Percentiles rank a stretch among this genome's conserved stretches.
phyloP scores from a whole-genome alignment of 495 filamentous ascomycete genomes.

The Hypoxylon perforatum region DNA sequence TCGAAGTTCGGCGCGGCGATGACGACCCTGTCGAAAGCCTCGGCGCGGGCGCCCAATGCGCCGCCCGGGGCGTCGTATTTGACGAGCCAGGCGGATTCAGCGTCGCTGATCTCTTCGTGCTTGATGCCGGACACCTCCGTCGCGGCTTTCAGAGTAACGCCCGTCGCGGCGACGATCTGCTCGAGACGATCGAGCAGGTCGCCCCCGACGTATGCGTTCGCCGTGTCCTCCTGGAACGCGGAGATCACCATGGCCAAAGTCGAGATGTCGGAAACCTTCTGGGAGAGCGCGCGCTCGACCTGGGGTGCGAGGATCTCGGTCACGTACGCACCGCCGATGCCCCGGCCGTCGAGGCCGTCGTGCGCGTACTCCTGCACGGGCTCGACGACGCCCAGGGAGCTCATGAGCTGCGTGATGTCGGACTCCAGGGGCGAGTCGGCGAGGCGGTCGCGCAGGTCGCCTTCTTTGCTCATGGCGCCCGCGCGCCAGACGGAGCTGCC shows the following conservation, averaged over 20 bases:
- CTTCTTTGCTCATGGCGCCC: slow-evolving; percentile 21
- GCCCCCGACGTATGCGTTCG: slow-evolving; percentile 35
- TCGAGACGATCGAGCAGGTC: slow-evolving; percentile 39
- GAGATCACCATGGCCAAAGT: slow-evolving; percentile 32
- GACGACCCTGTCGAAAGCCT: slow-evolving; percentile 43
- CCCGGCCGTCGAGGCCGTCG: slow-evolving; percentile 16
- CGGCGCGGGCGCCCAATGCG: slow-evolving; percentile 1
- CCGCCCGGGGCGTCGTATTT: slow-evolving; percentile 13
- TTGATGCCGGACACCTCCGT: slow-evolving; percentile 35
- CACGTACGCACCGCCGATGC: slow-evolving; percentile 34
- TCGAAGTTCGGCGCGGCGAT: slow-evolving; percentile 32
- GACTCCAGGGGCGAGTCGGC: slow-evolving; percentile 19
- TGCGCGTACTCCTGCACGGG: slow-evolving; percentile 18
- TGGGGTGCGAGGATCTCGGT: slow-evolving; percentile 60
- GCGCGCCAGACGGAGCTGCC: slow-evolving; percentile 35
- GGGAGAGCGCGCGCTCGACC: slow-evolving; percentile 57
- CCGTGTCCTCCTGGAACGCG: slow-evolving; percentile 34
- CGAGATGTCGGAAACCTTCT: slow-evolving; percentile 22
- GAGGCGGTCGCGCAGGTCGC: slow-evolving; percentile 22
- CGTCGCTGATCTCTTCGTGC: slow-evolving; percentile 12
- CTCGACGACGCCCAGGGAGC: slow-evolving; percentile 25
- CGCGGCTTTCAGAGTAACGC: slow-evolving; percentile 16
- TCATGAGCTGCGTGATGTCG: slow-evolving; percentile 27
- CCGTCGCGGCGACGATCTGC: slow-evolving; percentile 20
- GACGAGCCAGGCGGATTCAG: slow-evolving; percentile 34